Evolutionary conservation across 108 stramenopile species (phyloP), one percentile per base, ranked within the genome.

Genomic region (Skeletonema costatum): DNA sequence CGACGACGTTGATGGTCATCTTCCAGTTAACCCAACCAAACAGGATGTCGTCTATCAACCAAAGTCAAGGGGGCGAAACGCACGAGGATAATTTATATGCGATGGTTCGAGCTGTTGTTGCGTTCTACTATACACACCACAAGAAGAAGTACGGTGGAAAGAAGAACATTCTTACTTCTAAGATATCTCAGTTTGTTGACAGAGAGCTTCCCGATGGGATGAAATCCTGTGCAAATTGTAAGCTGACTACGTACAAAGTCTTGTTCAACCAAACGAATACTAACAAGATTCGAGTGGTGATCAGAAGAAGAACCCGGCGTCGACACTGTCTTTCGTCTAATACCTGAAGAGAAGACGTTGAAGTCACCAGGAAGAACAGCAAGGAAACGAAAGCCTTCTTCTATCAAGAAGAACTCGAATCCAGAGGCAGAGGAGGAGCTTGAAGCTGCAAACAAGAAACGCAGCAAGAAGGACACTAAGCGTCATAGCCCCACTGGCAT

Each of bases 21-120:
- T 90, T 1, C 90, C 90, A 1, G 50, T 88, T 8, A 83, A 87
- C 58, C 87, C 90, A 12, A 90, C 87, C 64, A 90, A 90, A 53
- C 87, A 90, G 53, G 89, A 85, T 48, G 60, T 71, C 1, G 70
- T 53, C n/a, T 60, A 53, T 59, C 39, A 58, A 71, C 38, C 59
- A 71, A 36, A 53, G 51, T 31, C 35, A 71, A 41, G 70, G 70
- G 1, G 32, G 48, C 12, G 67, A 50, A 32, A 63, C 62, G 21
- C 70, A 60, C 51, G 30, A 71, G 70, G 32, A 71, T 10, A 71
- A 71, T 36, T 53, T 71, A 30, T 59, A 71, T 21, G 36, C 56
- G 14, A 53, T 71, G 19, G 35, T 71, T 8, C 42, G 59, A 35
- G 58, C 31, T 33, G 25, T 71, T 3, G 70, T 71, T 41, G 19